A percentile compares a stretch with the other conserved stretches of the same genome.
Conservation (phyloP, 345 rosid genomes). For the Citrus medica region DNA sequence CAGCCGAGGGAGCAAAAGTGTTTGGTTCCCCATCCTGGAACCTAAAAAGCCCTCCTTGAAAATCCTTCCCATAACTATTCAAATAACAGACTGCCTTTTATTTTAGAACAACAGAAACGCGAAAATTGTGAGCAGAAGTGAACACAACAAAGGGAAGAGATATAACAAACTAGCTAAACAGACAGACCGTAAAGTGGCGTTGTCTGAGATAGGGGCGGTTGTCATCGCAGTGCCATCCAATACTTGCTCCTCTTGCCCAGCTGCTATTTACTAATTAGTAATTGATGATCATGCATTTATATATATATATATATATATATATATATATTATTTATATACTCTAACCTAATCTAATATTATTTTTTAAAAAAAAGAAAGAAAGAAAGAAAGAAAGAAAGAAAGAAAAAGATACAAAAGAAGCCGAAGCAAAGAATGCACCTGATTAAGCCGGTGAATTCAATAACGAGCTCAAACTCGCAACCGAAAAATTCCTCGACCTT, state of each 20-base stretch:
- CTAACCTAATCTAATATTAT: background rate
- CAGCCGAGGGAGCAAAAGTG: conserved; percentile 57
- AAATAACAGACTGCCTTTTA: conserved; percentile 96
- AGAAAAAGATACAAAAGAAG: too few relatives aligned
- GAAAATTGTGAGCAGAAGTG: conserved; percentile 16
- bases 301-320: too few relatives aligned
- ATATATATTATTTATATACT: too few relatives aligned
- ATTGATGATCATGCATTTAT: too few relatives aligned
- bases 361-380: too few relatives aligned
- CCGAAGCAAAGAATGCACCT: conserved; percentile 37
- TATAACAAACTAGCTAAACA: too few relatives aligned
- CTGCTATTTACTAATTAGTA: conserved; percentile 25
- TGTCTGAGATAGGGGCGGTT: conserved; percentile 82
- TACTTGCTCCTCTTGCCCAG: conserved; percentile 88
- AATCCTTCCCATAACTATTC: conserved; percentile 62
- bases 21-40: conserved; percentile 78
- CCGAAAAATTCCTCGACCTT: conserved; percentile 74
- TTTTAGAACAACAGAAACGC: conserved; percentile 13
- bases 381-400: background rate
- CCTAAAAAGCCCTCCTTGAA: conserved; percentile 79
- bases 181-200: conserved; percentile 63
- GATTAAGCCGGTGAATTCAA: conserved; percentile 86
- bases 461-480: conserved; percentile 71
- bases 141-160: background rate
- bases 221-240: conserved; percentile 98